These are phyloP conservation scores for Oxytropis ochrocephala DNA, from an alignment of 306 rosid species.

Conservation along the genomic window DNA sequence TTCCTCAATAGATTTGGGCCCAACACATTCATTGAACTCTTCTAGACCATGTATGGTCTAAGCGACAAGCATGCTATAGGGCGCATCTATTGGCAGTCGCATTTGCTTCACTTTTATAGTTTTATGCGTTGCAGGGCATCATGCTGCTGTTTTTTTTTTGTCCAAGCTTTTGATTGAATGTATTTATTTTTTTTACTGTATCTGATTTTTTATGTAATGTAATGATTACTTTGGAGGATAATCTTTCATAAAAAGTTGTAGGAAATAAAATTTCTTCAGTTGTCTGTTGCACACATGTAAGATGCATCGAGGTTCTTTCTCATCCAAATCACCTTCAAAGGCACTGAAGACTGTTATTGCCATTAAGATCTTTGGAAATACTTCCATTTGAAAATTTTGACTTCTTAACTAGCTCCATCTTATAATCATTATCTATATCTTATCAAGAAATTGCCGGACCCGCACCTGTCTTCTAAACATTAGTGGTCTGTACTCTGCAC, in stretches of 20 bases:
- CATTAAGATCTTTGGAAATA: background rate
- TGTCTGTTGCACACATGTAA: background rate
- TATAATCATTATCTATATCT: background rate
- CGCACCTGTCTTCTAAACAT: background rate
- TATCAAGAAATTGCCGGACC: background rate
- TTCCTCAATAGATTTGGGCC: background rate
- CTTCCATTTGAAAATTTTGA: background rate
- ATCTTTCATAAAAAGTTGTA: background rate
- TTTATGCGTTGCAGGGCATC: background rate
- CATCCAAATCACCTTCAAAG: background rate
- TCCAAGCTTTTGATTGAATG: background rate
- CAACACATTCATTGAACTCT: background rate
- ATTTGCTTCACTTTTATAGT: background rate
- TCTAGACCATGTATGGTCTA: background rate
- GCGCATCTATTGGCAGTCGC: background rate
- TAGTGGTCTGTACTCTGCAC: background rate
- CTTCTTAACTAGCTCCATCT: background rate
- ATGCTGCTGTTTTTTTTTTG: background rate
- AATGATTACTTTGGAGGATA: background rate
- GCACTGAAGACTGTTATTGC: background rate
- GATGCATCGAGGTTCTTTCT: background rate
- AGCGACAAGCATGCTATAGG: background rate
- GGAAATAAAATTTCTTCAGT: background rate
- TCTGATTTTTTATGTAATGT: background rate
- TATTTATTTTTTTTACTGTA: background rate